These are phyloP conservation scores for Capsicum pubescens DNA, from an alignment of 257 asterid species.

Conservation along the genomic window DNA sequence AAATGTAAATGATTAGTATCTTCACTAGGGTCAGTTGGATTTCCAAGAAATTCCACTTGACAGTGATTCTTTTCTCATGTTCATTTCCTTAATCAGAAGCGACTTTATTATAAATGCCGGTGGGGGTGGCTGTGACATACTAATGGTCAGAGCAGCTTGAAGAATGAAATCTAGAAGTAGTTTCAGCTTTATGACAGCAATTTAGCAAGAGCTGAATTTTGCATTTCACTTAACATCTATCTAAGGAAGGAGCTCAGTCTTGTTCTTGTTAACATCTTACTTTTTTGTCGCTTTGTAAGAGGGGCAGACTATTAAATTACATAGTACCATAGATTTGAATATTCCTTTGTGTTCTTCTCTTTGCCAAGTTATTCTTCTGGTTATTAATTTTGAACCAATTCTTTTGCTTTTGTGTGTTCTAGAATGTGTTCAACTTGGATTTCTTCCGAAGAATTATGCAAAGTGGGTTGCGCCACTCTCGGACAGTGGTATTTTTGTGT, in stretches of 20 bases:
- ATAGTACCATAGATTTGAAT: neutral
- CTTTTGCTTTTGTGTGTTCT: constrained; percentile 25
- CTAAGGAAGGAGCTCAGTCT: neutral
- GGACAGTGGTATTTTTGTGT: constrained; percentile 69
- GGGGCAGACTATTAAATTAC: neutral
- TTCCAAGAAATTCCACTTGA: neutral
- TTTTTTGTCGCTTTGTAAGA: neutral
- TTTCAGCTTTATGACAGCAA: neutral
- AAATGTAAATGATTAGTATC: neutral
- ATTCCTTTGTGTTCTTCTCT: neutral
- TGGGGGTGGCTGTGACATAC: constrained; percentile 10
- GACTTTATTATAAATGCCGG: neutral
- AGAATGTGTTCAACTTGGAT: constrained; percentile 83
- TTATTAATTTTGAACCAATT: constrained; percentile 13
- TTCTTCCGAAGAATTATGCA: constrained; percentile 76
- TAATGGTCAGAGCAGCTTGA: neutral
- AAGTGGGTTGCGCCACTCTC: constrained; percentile 90
- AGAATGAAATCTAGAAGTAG: neutral
- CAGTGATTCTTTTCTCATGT: neutral
- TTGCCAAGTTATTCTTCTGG: neutral
- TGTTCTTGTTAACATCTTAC: constrained; percentile 1
- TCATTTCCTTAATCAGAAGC: constrained; percentile 10
- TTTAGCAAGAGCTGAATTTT: neutral
- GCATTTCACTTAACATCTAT: neutral
- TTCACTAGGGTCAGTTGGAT: neutral